Conservation (phyloP, 2,329 filamentous ascomycete genomes). For the Neoarthrinium moseri region DNA sequence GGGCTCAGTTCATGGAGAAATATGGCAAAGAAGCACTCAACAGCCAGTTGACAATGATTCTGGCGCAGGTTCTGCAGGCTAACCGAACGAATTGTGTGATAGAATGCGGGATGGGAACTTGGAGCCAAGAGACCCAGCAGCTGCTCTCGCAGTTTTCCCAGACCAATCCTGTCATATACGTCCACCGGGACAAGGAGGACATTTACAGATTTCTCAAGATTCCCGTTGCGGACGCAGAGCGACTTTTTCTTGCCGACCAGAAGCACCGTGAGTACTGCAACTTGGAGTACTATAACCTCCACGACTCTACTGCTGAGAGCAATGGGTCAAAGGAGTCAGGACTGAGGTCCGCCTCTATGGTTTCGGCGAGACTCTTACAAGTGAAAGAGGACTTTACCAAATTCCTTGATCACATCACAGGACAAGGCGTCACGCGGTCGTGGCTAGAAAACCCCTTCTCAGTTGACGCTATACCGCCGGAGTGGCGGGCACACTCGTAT, state of each 20-base stretch:
- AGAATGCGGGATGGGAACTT: conserved; percentile 64
- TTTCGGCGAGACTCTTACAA: conserved; percentile 57
- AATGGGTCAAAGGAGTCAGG: conserved; percentile 27
- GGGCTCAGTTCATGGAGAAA: conserved; percentile 57
- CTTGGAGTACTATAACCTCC: conserved; percentile 70
- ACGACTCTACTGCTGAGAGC: conserved; percentile 39
- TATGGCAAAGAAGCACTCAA: conserved; percentile 63
- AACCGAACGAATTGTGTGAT: conserved; percentile 65
- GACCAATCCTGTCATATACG: conserved; percentile 68
- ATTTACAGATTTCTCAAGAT: conserved; percentile 57
- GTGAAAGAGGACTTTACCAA: conserved; percentile 60
- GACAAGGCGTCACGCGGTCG: conserved; percentile 48
- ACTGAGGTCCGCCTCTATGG: conserved; percentile 42
- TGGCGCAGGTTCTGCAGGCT: conserved; percentile 58
- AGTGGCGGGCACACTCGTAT: conserved; percentile 59
- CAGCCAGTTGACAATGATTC: conserved; percentile 57
- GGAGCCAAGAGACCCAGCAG: conserved; percentile 58
- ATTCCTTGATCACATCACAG: conserved; percentile 58
- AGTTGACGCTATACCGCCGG: conserved; percentile 56
- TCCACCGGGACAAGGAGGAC: conserved; percentile 64
- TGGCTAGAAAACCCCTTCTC: conserved; percentile 61
- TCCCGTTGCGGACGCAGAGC: conserved; percentile 45
- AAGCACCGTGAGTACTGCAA: conserved; percentile 65
- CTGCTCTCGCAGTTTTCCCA: conserved; percentile 59
- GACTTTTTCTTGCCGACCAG: conserved; percentile 53